Evolutionary conservation across 2,329 filamentous ascomycete species (phyloP).

Genomic region (Fusarium torulosum): DNA sequence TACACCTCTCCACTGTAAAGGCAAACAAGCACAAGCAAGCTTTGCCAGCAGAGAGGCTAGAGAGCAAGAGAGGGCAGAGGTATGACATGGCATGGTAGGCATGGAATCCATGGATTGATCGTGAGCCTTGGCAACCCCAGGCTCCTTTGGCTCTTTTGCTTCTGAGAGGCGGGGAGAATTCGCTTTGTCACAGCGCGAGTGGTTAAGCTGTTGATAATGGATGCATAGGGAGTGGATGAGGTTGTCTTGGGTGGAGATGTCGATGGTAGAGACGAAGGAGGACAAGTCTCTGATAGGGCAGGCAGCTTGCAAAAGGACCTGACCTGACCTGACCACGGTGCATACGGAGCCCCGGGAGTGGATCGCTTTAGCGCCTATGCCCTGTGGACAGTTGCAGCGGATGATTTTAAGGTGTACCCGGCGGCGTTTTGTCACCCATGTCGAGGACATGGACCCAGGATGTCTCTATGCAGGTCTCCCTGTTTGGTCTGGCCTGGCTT

Average conservation of each 20-base stretch:
- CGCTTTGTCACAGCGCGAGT: constrained; percentile 29
- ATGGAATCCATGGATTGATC: constrained; percentile 24
- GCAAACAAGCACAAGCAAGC: constrained; percentile 8
- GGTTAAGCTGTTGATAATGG: constrained; percentile 37
- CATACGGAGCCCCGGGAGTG: constrained; percentile 45
- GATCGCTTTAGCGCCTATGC: constrained; percentile 46
- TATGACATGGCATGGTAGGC: background rate
- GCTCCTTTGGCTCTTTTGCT: constrained; percentile 39
- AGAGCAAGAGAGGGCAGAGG: background rate
- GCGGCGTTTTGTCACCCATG: constrained; percentile 44
- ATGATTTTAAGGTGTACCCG: constrained; percentile 50
- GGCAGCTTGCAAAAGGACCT: constrained; percentile 45
- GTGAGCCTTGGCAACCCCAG: constrained; percentile 38
- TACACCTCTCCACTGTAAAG: constrained; percentile 19
- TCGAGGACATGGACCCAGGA: constrained; percentile 11
- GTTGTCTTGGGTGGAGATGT: constrained; percentile 34
- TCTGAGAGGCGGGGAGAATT: constrained; percentile 41
- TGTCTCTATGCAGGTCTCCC: constrained; percentile 26
- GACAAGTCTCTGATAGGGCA: constrained; percentile 17
- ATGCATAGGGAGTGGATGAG: constrained; percentile 39
- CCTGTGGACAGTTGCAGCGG: constrained; percentile 43
- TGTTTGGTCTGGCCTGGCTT: constrained; percentile 29
- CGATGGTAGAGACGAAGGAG: constrained; percentile 23
- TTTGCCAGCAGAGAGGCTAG: background rate
- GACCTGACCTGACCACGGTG: constrained; percentile 34